Conservation (phyloP, 768 basidiomycete species). For the Coprinopsis strossmayeri region DNA sequence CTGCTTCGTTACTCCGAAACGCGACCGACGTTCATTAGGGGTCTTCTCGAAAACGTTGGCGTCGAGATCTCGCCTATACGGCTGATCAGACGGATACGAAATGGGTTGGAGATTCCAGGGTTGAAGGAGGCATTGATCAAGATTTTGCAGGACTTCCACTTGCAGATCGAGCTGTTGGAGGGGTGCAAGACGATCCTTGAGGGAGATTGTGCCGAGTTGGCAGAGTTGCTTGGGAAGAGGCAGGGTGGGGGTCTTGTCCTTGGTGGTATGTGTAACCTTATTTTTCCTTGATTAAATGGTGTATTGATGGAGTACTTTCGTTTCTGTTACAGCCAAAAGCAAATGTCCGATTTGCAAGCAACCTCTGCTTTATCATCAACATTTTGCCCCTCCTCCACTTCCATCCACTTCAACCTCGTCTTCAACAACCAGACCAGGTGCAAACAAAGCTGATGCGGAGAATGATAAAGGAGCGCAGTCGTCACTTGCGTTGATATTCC, state of each 20-base stretch:
- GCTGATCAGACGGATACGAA: constrained; percentile 89
- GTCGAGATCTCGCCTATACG: constrained; percentile 94
- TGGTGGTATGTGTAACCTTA: constrained; percentile 43
- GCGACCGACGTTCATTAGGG: constrained; percentile 91
- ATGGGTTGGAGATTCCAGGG: constrained; percentile 94
- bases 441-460: not conserved
- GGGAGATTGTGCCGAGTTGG: constrained; percentile 73
- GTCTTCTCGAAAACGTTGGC: constrained; percentile 91
- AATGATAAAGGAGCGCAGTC: not conserved
- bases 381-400: not conserved
- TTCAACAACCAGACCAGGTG: constrained; percentile 7
- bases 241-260: constrained; percentile 81
- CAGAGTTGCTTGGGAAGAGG: constrained; percentile 58
- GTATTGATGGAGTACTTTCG: constrained; percentile 41
- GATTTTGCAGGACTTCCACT: constrained; percentile 93
- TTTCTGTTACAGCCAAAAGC: too few species aligned
- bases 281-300: not conserved
- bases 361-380: constrained; percentile 30
- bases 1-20: constrained; percentile 92
- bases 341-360: constrained; percentile 62
- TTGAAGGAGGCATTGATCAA: constrained; percentile 93
- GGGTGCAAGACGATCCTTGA: constrained; percentile 86
- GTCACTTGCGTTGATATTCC: constrained; percentile 62
- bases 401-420: constrained; percentile 31
- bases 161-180: constrained; percentile 88